Evolutionary conservation across 257 asterid genomes (phyloP).

Genomic region (Nicotiana tabacum): DNA sequence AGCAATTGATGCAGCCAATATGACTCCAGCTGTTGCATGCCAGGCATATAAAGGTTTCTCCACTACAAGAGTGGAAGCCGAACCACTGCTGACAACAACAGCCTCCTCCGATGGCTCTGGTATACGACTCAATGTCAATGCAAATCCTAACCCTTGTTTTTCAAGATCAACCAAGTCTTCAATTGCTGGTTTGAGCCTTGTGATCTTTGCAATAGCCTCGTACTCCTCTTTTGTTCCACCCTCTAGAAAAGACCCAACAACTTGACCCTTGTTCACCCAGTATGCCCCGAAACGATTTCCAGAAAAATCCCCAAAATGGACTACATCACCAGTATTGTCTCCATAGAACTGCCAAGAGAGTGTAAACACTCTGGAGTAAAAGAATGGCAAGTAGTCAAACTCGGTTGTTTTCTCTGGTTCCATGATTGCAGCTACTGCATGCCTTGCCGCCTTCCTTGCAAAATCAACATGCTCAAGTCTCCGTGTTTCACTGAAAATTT

Average conservation of each 20-base stretch:
- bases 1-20: conserved; percentile 70
- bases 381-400: conserved; percentile 76
- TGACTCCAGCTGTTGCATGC: conserved; percentile 79
- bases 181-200: conserved; percentile 51
- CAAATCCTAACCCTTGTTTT: conserved; percentile 61
- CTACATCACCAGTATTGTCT: conserved; percentile 59
- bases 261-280: conserved; percentile 64
- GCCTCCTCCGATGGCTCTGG: conserved; percentile 15
- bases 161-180: conserved; percentile 52
- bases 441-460: conserved; percentile 74
- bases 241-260: conserved; percentile 82
- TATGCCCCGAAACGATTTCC: conserved; percentile 59
- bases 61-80: conserved; percentile 17
- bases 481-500: conserved; percentile 59
- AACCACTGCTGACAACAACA: conserved; percentile 7
- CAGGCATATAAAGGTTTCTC: conserved; percentile 51
- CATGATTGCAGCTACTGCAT: conserved; percentile 68
- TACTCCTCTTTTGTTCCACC: conserved; percentile 88
- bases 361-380: conserved; percentile 81
- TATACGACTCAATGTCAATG: conserved; percentile 33
- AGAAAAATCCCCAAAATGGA: conserved; percentile 65
- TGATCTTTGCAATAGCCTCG: conserved; percentile 55
- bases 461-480: conserved; percentile 87
- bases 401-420: conserved; percentile 51
- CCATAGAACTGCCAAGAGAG: conserved; percentile 90